Percentiles rank a stretch among this genome's conserved stretches.
phyloP scores from a whole-genome alignment of 129 eudicot genomes.

The Centaurea solstitialis region DNA sequence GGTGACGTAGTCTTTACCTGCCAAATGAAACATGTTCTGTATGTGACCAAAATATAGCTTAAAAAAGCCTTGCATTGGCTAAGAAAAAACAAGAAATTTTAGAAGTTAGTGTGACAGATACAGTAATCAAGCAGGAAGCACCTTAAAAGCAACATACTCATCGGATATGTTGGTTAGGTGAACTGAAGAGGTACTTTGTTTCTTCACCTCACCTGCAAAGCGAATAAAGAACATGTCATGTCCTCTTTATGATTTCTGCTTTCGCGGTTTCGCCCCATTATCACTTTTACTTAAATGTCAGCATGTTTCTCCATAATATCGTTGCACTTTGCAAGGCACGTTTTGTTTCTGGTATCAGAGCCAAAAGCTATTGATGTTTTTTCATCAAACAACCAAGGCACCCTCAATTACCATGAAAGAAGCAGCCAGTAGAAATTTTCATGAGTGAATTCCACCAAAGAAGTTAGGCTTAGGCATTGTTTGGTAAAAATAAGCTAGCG shows the following conservation, averaged over 20 bases:
- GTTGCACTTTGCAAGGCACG: too few species aligned
- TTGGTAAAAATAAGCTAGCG: too few species aligned
- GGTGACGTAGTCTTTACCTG: conserved; percentile 90
- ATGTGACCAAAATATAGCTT: conserved; percentile 3
- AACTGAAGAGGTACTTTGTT: conserved; percentile 73
- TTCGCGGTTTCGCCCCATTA: not conserved
- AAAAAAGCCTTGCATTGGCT: not conserved
- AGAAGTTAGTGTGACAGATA: not conserved
- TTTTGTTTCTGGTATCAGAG: too few species aligned
- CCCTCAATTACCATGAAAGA: too few species aligned
- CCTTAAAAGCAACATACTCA: conserved; percentile 85
- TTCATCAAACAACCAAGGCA: too few species aligned
- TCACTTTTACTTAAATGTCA: not conserved
- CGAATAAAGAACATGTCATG: not conserved
- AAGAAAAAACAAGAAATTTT: not conserved
- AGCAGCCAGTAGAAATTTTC: too few species aligned
- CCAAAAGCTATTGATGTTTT: too few species aligned
- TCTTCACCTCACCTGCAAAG: conserved; percentile 70
- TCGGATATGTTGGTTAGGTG: conserved; percentile 63
- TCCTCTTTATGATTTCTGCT: not conserved
- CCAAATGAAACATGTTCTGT: conserved; percentile 1
- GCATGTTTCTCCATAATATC: too few species aligned
- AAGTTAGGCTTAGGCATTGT: too few species aligned
- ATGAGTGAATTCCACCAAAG: too few species aligned
- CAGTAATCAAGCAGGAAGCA: conserved; percentile 12